Evolutionary conservation across 2,329 filamentous ascomycete species (phyloP).

Genomic region (Bipolaris cookei): DNA sequence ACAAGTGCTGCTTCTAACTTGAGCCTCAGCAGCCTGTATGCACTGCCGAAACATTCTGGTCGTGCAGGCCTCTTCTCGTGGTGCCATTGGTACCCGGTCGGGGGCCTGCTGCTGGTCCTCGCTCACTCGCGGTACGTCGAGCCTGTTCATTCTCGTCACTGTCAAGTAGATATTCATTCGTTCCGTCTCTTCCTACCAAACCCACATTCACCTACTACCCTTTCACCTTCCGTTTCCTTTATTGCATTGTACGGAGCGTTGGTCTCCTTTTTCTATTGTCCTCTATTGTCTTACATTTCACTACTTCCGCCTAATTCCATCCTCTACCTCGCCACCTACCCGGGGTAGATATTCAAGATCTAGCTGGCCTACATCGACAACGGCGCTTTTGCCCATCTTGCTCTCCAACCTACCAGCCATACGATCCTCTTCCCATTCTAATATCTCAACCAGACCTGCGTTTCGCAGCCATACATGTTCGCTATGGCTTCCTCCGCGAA

Average conservation of each 20-base stretch:
- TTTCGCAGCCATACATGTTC: constrained; percentile 37
- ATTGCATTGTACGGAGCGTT: constrained; percentile 48
- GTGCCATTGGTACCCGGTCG: constrained; percentile 47
- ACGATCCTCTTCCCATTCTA: constrained; percentile 30
- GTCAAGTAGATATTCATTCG: constrained; percentile 39
- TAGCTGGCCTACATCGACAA: constrained; percentile 27
- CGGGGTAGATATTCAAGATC: constrained; percentile 40
- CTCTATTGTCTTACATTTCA: constrained; percentile 21
- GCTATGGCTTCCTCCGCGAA: constrained; percentile 58
- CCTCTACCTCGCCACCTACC: constrained; percentile 23
- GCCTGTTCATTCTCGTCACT: constrained; percentile 35
- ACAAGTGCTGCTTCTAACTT: constrained; percentile 48
- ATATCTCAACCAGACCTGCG: constrained; percentile 41
- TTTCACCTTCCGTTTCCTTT: constrained; percentile 38
- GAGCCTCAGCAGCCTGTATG: constrained; percentile 52
- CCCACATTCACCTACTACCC: constrained; percentile 26
- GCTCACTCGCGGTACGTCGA: constrained; percentile 51
- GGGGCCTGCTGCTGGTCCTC: constrained; percentile 47
- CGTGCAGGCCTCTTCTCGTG: constrained; percentile 47
- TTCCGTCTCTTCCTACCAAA: constrained; percentile 19
- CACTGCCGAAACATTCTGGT: constrained; percentile 51
- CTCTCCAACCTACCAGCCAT: not conserved
- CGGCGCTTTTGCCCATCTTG: constrained; percentile 5
- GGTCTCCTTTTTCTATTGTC: constrained; percentile 22
- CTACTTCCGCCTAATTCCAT: constrained; percentile 29